Percentiles rank a stretch among this genome's conserved stretches.
These are phyloP conservation scores for Acanthamoeba culbertsoni DNA, from an alignment of 208 protist genomes.

Conservation along the genomic window DNA sequence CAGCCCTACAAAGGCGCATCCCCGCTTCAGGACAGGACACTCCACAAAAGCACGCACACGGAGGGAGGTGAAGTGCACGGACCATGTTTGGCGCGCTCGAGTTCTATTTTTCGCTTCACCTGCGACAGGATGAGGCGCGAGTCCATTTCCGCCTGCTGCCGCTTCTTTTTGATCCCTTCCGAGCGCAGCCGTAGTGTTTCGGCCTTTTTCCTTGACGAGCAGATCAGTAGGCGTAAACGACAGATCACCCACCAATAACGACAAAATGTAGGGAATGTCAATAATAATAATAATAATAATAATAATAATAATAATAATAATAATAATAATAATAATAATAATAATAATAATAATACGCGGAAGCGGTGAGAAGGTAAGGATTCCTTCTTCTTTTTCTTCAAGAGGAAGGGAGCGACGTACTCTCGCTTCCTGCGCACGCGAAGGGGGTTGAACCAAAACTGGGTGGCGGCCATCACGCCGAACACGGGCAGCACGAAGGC, in stretches of 20 bases:
- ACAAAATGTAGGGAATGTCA: not conserved
- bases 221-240: not conserved
- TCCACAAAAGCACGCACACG: too few relatives aligned
- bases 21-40: not conserved
- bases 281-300: too few relatives aligned
- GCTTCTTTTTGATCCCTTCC: not conserved
- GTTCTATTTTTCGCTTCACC: not conserved
- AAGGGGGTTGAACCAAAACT: slow-evolving; percentile 43
- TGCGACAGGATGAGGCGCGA: not conserved
- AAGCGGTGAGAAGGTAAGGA: too few relatives aligned
- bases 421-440: slow-evolving; percentile 3
- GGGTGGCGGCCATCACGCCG: not conserved
- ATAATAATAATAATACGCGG: too few relatives aligned
- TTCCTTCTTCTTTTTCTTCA: too few relatives aligned
- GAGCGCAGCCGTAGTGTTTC: not conserved
- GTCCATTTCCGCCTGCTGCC: slow-evolving; percentile 50
- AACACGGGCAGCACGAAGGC: not conserved
- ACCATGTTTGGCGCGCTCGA: not conserved
- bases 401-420: not conserved
- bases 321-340: too few relatives aligned
- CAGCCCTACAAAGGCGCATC: not conserved
- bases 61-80: not conserved
- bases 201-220: not conserved
- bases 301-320: too few relatives aligned
- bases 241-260: not conserved